Evolutionary conservation across 805 yeast genomes (phyloP).

Genomic region (Hanseniaspora clermontiae): DNA sequence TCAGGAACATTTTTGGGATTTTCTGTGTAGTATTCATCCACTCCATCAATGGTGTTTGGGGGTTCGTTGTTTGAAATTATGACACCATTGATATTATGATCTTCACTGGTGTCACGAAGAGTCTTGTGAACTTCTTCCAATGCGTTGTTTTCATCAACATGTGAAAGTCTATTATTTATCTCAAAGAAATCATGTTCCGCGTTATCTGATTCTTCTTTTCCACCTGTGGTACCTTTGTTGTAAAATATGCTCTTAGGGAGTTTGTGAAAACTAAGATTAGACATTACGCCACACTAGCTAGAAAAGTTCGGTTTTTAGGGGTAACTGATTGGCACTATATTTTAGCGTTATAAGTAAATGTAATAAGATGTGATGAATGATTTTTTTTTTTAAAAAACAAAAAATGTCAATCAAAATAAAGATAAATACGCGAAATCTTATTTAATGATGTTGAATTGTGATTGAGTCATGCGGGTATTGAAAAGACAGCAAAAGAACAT

Average conservation of each 20-base stretch:
- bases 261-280: not conserved
- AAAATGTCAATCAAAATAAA: too few relatives aligned
- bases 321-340: too few relatives aligned
- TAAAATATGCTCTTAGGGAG: not conserved
- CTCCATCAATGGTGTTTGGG: not conserved
- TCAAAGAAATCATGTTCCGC: not conserved
- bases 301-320: too few relatives aligned
- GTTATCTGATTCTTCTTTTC: not conserved
- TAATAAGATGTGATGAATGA: too few relatives aligned
- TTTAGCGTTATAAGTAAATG: too few relatives aligned
- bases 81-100: not conserved
- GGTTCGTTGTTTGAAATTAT: not conserved
- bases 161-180: not conserved
- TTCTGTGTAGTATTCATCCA: not conserved
- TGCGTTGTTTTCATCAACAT: not conserved
- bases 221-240: not conserved
- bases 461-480: too few relatives aligned
- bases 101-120: not conserved
- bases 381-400: too few relatives aligned
- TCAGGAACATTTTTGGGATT: conserved; percentile 1
- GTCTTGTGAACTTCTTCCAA: not conserved
- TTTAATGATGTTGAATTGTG: too few relatives aligned
- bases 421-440: too few relatives aligned
- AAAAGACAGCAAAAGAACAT: too few relatives aligned
- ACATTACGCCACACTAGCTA: not conserved